Evolutionary conservation across 108 stramenopile species (phyloP).

Genomic region (Chaetoceros tenuissimus): DNA sequence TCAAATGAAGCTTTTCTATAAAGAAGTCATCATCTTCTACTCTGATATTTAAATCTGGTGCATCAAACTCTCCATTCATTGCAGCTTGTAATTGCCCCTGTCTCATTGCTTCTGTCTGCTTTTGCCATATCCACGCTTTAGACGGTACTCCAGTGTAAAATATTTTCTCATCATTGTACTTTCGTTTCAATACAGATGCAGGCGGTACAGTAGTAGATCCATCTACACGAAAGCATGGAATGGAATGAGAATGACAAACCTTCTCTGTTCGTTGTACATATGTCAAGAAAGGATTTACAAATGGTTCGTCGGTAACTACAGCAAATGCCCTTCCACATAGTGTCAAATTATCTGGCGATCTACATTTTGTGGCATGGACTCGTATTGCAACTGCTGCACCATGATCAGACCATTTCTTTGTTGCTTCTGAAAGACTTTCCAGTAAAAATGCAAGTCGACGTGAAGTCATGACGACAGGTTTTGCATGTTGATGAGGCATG

Average conservation of each 20-base stretch:
- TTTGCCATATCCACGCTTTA: slow-evolving; percentile 57
- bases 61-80: slow-evolving; percentile 35
- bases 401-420: slow-evolving; percentile 19
- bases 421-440: slow-evolving; percentile 36
- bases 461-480: slow-evolving; percentile 29
- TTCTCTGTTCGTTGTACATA: slow-evolving; percentile 22
- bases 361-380: slow-evolving; percentile 26
- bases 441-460: slow-evolving; percentile 45
- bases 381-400: slow-evolving; percentile 48
- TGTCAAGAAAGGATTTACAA: slow-evolving; percentile 42
- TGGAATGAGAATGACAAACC: slow-evolving; percentile 11
- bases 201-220: slow-evolving; percentile 60
- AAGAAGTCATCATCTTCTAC: slow-evolving; percentile 25
- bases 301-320: slow-evolving; percentile 55
- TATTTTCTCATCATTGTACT: background rate
- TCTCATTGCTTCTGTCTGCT: slow-evolving; percentile 24
- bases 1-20: background rate
- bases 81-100: slow-evolving; percentile 26
- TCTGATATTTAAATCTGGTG: slow-evolving; percentile 24
- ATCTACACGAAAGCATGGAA: slow-evolving; percentile 44
- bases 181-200: slow-evolving; percentile 12
- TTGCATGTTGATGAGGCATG: background rate
- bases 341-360: slow-evolving; percentile 50
- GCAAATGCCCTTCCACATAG: slow-evolving; percentile 24
- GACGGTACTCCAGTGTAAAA: slow-evolving; percentile 26